Percentiles rank a stretch among this genome's conserved stretches.
Evolutionary conservation across 179 eudicot species (phyloP).

Genomic region (Pouteria campechiana): DNA sequence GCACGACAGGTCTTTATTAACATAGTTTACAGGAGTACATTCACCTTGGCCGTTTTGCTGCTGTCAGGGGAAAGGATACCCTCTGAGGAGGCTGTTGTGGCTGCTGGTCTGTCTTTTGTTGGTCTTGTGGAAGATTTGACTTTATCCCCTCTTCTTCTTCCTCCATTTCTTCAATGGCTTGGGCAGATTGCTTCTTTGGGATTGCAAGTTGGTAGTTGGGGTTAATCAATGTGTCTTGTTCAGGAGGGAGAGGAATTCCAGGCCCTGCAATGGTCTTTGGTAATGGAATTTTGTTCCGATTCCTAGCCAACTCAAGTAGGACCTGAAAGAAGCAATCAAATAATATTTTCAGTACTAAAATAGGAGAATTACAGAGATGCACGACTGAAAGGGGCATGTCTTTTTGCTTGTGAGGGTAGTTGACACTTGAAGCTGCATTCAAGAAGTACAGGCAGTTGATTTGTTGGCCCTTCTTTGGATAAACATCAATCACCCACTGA

Average conservation of each 20-base stretch:
- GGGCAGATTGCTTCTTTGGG: conserved; percentile 37
- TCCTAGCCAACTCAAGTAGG: conserved; percentile 76
- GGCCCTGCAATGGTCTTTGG: conserved; percentile 52
- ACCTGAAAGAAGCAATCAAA: conserved; percentile 27
- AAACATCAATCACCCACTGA: too few species aligned
- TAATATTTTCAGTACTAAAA: too few species aligned
- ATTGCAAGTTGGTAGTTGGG: conserved; percentile 83
- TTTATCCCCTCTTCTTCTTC: conserved; percentile 31
- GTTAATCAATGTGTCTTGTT: conserved; percentile 71
- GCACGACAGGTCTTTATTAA: too few species aligned
- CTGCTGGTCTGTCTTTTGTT: conserved; percentile 41
- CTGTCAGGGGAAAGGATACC: conserved; percentile 73
- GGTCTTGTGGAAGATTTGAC: conserved; percentile 38
- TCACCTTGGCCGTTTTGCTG: conserved; percentile 50
- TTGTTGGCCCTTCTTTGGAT: too few species aligned
- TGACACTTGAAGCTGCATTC: too few species aligned
- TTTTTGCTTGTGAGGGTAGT: too few species aligned
- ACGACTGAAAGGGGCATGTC: too few species aligned
- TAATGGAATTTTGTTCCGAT: conserved; percentile 69
- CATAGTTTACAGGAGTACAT: too few species aligned
- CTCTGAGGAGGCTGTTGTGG: conserved; percentile 49
- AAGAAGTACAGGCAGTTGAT: too few species aligned
- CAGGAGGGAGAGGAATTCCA: conserved; percentile 88
- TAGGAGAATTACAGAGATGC: too few species aligned
- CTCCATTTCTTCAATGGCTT: conserved; percentile 33